These are phyloP conservation scores for Verticillium nubilum DNA, from an alignment of 2,329 filamentous ascomycete genomes.

Conservation along the genomic window DNA sequence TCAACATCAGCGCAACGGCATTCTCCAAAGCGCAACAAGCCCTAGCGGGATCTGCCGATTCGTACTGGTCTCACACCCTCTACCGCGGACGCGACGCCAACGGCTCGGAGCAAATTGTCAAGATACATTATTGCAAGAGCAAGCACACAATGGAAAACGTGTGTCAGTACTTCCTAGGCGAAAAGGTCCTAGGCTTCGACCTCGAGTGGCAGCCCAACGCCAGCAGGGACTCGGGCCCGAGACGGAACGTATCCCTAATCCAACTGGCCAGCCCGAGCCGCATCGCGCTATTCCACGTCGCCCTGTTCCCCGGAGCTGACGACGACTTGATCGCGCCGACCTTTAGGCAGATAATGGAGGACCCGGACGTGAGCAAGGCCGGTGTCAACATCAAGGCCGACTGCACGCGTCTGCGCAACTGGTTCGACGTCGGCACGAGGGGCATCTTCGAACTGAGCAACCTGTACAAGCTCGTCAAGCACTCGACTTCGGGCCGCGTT, in stretches of 20 bases:
- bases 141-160: constrained; percentile 62
- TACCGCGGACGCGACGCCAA: constrained; percentile 50
- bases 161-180: constrained; percentile 58
- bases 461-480: constrained; percentile 71
- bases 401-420: constrained; percentile 61
- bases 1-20: constrained; percentile 38
- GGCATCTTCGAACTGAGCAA: constrained; percentile 80
- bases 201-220: constrained; percentile 71
- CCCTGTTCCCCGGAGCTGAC: constrained; percentile 46
- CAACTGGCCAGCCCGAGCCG: constrained; percentile 74
- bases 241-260: constrained; percentile 72
- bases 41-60: constrained; percentile 34
- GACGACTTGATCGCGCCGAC: constrained; percentile 63
- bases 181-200: constrained; percentile 79
- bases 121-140: constrained; percentile 73
- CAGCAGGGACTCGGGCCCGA: constrained; percentile 39
- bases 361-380: constrained; percentile 62
- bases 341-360: constrained; percentile 67
- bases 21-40: constrained; percentile 45
- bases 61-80: constrained; percentile 64
- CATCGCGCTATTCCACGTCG: constrained; percentile 78
- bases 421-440: constrained; percentile 56
- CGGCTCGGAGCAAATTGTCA: constrained; percentile 45
- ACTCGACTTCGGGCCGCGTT: constrained; percentile 44
- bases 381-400: constrained; percentile 74